These are phyloP conservation scores for Marasmius tenuissimus DNA, from an alignment of 1,284 basidiomycete genomes.

Conservation along the genomic window DNA sequence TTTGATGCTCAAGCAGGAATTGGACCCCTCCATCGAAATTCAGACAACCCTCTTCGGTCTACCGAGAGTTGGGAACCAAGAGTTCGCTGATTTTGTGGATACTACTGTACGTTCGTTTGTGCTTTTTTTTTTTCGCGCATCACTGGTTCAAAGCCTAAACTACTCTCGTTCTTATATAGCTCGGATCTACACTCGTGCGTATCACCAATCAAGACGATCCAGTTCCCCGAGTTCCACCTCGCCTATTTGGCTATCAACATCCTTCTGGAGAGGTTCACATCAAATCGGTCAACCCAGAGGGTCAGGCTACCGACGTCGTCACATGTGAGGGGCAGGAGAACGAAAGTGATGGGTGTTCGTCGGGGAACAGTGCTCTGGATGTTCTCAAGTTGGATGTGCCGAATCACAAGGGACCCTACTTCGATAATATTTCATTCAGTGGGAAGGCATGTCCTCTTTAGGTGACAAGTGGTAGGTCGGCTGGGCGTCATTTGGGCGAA, in stretches of 20 bases:
- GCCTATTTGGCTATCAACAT: conserved; percentile 31
- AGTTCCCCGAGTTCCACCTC: conserved; percentile 35
- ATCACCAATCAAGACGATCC: conserved; percentile 40
- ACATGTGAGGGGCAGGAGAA: conserved; percentile 24
- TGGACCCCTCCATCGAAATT: conserved; percentile 34
- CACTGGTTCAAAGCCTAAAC: not conserved
- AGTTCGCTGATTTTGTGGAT: conserved; percentile 45
- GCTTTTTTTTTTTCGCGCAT: not conserved
- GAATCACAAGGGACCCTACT: conserved; percentile 16
- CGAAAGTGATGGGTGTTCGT: conserved; percentile 15
- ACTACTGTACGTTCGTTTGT: conserved; percentile 19
- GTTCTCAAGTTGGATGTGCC: not conserved
- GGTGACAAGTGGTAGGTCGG: no score
- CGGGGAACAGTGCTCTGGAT: conserved; percentile 16
- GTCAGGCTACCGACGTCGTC: conserved; percentile 20
- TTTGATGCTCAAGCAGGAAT: conserved; percentile 37
- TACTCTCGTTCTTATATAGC: conserved; percentile 11
- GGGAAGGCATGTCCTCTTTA: conserved; percentile 18
- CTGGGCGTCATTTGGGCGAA: no score
- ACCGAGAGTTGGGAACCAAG: conserved; percentile 43
- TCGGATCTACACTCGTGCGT: conserved; percentile 24
- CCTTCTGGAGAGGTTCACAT: conserved; percentile 37
- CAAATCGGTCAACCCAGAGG: conserved; percentile 23
- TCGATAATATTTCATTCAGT: conserved; percentile 19
- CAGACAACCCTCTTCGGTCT: conserved; percentile 42